Evolutionary conservation across 768 basidiomycete species (phyloP).

Genomic region (Leucogyrophana mollusca): DNA sequence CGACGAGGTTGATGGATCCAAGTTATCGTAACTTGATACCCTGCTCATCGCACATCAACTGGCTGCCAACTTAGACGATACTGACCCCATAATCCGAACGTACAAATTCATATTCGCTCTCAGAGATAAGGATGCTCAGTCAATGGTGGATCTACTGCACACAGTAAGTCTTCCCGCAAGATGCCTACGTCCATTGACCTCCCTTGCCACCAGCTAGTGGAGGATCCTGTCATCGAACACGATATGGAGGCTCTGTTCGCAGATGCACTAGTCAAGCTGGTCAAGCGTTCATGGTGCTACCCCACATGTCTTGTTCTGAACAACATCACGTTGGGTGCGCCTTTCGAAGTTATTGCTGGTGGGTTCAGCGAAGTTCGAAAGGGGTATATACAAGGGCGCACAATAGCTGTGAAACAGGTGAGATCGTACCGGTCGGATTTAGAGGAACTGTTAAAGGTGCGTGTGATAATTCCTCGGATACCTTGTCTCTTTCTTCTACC

Average conservation of each 20-base stretch:
- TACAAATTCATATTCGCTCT: slow-evolving; percentile 12
- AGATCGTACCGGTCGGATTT: slow-evolving; percentile 7
- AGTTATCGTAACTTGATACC: no score
- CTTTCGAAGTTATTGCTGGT: slow-evolving; percentile 11
- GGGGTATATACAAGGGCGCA: slow-evolving; percentile 10
- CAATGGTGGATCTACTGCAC: slow-evolving; percentile 26
- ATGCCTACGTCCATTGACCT: no score
- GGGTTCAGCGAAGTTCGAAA: slow-evolving; percentile 14
- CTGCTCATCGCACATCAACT: no score
- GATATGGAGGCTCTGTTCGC: no score
- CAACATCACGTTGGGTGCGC: no score
- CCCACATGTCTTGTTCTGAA: no score
- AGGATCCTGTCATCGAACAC: not conserved
- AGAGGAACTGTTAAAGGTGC: slow-evolving; percentile 5
- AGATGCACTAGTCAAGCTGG: no score
- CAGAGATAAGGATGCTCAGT: slow-evolving; percentile 21
- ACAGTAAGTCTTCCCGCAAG: slow-evolving; percentile 9
- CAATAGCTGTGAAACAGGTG: slow-evolving; percentile 14
- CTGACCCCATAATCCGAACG: not conserved
- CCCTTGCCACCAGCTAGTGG: no score
- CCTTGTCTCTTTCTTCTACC: not conserved
- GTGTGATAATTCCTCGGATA: not conserved
- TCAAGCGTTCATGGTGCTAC: no score
- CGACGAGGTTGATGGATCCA: no score
- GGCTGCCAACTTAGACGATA: no score